Evolutionary conservation across 2,329 filamentous ascomycete species (phyloP), one percentile per base, ranked within the genome.

Genomic region (Coniochaeta ligniaria): DNA sequence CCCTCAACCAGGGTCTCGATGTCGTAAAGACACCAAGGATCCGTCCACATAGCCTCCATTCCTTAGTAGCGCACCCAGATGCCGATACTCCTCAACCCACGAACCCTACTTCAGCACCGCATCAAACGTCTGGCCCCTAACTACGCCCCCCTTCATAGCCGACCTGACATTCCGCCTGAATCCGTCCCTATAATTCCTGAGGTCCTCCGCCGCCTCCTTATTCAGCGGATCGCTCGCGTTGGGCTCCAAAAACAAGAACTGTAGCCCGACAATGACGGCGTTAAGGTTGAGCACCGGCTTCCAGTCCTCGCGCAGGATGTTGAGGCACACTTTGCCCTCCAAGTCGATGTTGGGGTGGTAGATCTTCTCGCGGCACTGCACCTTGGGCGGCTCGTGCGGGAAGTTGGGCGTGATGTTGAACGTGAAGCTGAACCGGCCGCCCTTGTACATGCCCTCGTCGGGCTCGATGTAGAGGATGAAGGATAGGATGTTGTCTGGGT

Each of bases 321-420:
- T 99, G 71, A 99, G 78, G 79, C 95, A 99, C 64, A 99, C 93
- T 73, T 99, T 99, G 68, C 95, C 95, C 73, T 98, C 92, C 45
- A 96, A 83, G 71, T 99, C 95, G 73, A 99, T 99, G 76, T 99
- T 99, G 6, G 95, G 95, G 74, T 99, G 95, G 78, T 99, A 99
- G 69, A 99, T 98, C 82, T 96, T 98, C 77, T 99, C 91, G 67
- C 88, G 90, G 78, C 95, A 98, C 71, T 91, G 95, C 68, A 99
- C 95, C 78, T 98, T 98, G 22, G 95, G 95, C 64, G 95, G 93
- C 74, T 98, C 93, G 78, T 98, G 95, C 0, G 95, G 95, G 77
- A 96, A 99, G 78, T 90, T 95, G 72, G 94, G 90, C 75, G 91
- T 92, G 78, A 99, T 96, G 64, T 85, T 84, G 76, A 99, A 98